These are phyloP conservation scores for Colletotrichum truncatum DNA, from an alignment of 2,329 filamentous ascomycete species.

Conservation along the genomic window DNA sequence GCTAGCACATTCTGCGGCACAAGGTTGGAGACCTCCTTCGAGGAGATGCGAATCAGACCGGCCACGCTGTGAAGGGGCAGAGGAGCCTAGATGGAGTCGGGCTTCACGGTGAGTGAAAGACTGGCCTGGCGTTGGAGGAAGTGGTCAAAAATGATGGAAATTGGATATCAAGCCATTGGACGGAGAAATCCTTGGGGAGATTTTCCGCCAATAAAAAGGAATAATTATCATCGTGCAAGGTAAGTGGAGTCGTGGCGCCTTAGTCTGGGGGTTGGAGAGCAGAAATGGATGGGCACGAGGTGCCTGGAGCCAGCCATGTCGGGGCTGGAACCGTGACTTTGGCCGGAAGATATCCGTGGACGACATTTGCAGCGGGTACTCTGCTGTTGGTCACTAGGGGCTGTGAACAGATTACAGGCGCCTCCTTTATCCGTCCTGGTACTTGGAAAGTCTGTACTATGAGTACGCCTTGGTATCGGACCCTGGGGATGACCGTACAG, in stretches of 20 bases:
- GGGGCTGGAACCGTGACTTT: not conserved
- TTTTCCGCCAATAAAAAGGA: slow-evolving; percentile 20
- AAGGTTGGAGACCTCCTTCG: not conserved
- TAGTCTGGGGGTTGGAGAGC: slow-evolving; percentile 8
- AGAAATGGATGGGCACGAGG: slow-evolving; percentile 15
- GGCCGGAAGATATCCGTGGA: not conserved
- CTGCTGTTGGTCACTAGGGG: not conserved
- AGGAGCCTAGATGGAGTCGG: not conserved
- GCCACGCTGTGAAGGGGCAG: not conserved
- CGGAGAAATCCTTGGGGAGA: slow-evolving; percentile 12
- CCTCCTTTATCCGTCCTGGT: not conserved
- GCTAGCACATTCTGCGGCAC: not conserved
- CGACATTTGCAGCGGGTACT: not conserved
- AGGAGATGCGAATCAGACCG: not conserved
- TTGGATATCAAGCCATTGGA: slow-evolving; percentile 10
- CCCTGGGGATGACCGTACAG: not conserved
- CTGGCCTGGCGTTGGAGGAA: not conserved
- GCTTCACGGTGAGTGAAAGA: not conserved
- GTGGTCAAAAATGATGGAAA: slow-evolving; percentile 1
- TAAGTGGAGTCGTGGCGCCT: slow-evolving; percentile 1
- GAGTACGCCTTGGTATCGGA: not conserved
- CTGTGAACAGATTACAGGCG: not conserved
- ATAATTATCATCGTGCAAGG: not conserved
- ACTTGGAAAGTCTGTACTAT: not conserved
- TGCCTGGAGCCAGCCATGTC: not conserved